Evolutionary conservation across 148 eudicot species (phyloP).

Genomic region (Vaccinium corymbosum): DNA sequence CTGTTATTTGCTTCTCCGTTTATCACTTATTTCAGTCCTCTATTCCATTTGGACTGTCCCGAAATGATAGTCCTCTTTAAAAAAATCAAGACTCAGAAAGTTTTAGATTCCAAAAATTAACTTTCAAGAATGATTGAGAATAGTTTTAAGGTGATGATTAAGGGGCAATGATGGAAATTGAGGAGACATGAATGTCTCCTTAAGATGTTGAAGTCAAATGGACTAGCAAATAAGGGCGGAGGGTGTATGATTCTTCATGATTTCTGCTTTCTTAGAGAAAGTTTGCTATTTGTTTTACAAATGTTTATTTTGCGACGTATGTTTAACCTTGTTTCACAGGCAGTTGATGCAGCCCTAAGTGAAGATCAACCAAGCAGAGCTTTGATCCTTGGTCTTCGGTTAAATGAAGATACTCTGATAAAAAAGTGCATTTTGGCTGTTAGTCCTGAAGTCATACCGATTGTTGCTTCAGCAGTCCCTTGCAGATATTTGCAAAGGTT

Average conservation of each 20-base stretch:
- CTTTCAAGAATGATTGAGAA: not conserved
- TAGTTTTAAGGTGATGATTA: not conserved
- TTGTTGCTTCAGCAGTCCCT: conserved; percentile 76
- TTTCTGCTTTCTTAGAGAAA: not conserved
- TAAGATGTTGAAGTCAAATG: not conserved
- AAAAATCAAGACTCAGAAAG: not conserved
- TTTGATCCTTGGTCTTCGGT: conserved; percentile 74
- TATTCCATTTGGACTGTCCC: not conserved
- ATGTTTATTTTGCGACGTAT: not conserved
- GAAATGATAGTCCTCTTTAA: not conserved
- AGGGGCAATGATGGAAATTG: not conserved
- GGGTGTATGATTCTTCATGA: not conserved
- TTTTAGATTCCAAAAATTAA: not conserved
- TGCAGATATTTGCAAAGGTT: conserved; percentile 75
- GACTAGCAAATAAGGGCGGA: not conserved
- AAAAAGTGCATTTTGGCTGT: conserved; percentile 74
- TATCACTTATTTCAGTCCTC: not conserved
- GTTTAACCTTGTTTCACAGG: conserved; percentile 40
- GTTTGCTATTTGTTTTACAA: not conserved
- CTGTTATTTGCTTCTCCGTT: not conserved
- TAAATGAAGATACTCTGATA: conserved; percentile 75
- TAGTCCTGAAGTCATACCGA: conserved; percentile 65
- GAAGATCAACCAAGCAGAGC: conserved; percentile 82
- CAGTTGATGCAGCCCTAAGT: conserved; percentile 74
- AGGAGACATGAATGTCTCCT: no score